Conservation (phyloP, 1,139 yeast species). For the Debaryomyces fabryi region DNA sequence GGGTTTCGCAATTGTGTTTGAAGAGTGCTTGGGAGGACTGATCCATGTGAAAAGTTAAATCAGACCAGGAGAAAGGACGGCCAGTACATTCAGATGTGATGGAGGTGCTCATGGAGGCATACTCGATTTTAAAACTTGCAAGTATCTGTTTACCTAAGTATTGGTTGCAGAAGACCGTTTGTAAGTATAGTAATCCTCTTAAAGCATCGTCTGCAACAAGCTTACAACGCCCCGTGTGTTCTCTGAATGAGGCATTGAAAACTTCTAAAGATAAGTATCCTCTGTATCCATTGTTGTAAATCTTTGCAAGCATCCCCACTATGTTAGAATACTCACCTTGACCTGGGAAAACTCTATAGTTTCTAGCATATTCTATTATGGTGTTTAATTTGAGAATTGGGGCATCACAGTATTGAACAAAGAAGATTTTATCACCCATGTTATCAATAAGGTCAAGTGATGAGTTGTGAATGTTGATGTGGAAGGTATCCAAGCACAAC, state of each 20-base stretch:
- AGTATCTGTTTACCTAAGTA: constrained; percentile 2
- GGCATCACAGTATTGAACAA: constrained; percentile 16
- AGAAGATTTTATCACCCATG: constrained; percentile 11
- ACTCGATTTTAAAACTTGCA: constrained; percentile 7
- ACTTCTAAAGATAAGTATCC: constrained; percentile 16
- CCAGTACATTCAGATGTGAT: background rate
- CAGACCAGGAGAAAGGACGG: background rate
- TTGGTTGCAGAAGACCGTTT: constrained; percentile 4
- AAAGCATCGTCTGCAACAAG: constrained; percentile 15
- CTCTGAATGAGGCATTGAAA: constrained; percentile 13
- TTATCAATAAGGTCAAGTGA: constrained; percentile 5
- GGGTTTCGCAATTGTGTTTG: background rate
- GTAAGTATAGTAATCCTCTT: constrained; percentile 12
- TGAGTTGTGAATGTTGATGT: constrained; percentile 10
- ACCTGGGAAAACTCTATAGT: constrained; percentile 14
- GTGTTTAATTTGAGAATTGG: constrained; percentile 9
- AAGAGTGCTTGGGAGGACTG: background rate
- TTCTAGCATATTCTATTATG: constrained; percentile 12
- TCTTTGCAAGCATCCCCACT: constrained; percentile 7
- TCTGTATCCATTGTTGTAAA: constrained; percentile 6
- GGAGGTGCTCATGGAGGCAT: background rate
- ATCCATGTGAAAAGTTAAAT: background rate
- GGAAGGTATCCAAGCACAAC: constrained; percentile 16
- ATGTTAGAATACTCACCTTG: constrained; percentile 14
- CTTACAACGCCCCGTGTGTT: background rate